phyloP scores from a whole-genome alignment of 2,329 filamentous ascomycete genomes.

The Chaetothyriales sp. region DNA sequence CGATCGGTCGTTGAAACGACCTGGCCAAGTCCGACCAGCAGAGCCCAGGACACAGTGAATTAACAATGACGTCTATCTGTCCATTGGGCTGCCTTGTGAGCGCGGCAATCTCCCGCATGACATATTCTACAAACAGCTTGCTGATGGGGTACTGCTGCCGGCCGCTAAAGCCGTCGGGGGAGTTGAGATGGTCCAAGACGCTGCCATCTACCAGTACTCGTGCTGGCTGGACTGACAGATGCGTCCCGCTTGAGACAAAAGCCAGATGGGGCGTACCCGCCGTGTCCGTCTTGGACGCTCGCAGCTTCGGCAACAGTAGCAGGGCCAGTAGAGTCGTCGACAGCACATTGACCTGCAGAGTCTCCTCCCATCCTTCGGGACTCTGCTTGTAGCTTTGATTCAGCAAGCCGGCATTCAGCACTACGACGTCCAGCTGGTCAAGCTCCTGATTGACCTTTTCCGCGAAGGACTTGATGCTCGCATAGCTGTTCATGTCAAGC shows the following conservation, averaged over 20 bases:
- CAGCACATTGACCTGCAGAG: slow-evolving; percentile 21
- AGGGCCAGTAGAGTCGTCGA: slow-evolving; percentile 19
- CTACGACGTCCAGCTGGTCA: slow-evolving; percentile 20
- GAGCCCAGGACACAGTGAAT: slow-evolving; percentile 33
- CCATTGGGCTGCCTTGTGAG: slow-evolving; percentile 20
- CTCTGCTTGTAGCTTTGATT: slow-evolving; percentile 6
- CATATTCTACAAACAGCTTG: slow-evolving; percentile 32
- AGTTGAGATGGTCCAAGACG: too few relatives aligned
- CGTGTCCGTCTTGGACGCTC: too few relatives aligned
- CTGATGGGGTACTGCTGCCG: slow-evolving; percentile 27
- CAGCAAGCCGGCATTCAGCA: background rate
- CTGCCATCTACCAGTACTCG: too few relatives aligned
- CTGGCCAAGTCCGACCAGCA: slow-evolving; percentile 29
- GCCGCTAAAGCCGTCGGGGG: slow-evolving; percentile 3
- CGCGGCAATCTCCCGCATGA: slow-evolving; percentile 26
- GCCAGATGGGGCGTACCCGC: too few relatives aligned
- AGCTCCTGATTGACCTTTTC: slow-evolving; percentile 4
- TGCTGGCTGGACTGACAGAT: too few relatives aligned
- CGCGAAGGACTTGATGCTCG: slow-evolving; percentile 25
- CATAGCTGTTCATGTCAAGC: slow-evolving; percentile 30
- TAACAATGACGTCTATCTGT: slow-evolving; percentile 29
- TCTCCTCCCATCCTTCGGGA: slow-evolving; percentile 13
- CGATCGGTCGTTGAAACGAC: too few relatives aligned
- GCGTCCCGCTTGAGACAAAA: too few relatives aligned
- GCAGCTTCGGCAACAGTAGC: slow-evolving; percentile 16